A percentile compares a stretch with the other conserved stretches of the same genome.
Evolutionary conservation across 2,329 filamentous ascomycete genomes (phyloP).

Genomic region (Hortaea sp.): DNA sequence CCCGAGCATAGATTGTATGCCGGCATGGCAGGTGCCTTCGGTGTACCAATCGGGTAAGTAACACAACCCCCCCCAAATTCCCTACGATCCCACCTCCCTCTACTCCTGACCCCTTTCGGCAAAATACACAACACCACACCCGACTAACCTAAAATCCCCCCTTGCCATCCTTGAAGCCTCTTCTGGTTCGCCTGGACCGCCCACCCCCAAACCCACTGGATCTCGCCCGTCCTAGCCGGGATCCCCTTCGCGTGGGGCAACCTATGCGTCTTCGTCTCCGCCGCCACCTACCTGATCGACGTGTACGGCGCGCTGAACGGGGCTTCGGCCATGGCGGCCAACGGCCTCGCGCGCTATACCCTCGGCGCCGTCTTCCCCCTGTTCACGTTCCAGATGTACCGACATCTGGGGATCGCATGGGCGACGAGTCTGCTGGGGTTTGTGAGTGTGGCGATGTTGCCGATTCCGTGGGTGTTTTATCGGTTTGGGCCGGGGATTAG

Average conservation of each 20-base stretch:
- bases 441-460: conserved; percentile 27
- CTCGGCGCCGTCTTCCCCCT: conserved; percentile 49
- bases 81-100: neutral
- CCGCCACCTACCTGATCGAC: conserved; percentile 42
- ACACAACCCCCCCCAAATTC: neutral
- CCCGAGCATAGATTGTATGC: conserved; percentile 28
- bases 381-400: conserved; percentile 43
- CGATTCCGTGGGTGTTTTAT: conserved; percentile 29
- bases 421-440: conserved; percentile 35
- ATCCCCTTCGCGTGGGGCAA: conserved; percentile 23
- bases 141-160: no score
- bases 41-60: conserved; percentile 22
- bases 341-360: conserved; percentile 46
- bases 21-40: conserved; percentile 26
- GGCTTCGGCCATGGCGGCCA: conserved; percentile 51
- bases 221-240: conserved; percentile 26
- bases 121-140: conserved; percentile 1
- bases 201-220: conserved; percentile 27
- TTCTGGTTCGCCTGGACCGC: conserved; percentile 34
- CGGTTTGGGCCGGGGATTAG: conserved; percentile 20
- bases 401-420: conserved; percentile 31
- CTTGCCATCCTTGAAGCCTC: conserved; percentile 6
- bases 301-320: conserved; percentile 46
- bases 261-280: conserved; percentile 24
- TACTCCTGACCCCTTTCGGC: neutral